Conservation (phyloP, 2,329 filamentous ascomycete genomes). For the Trichophyton mentagrophytes region DNA sequence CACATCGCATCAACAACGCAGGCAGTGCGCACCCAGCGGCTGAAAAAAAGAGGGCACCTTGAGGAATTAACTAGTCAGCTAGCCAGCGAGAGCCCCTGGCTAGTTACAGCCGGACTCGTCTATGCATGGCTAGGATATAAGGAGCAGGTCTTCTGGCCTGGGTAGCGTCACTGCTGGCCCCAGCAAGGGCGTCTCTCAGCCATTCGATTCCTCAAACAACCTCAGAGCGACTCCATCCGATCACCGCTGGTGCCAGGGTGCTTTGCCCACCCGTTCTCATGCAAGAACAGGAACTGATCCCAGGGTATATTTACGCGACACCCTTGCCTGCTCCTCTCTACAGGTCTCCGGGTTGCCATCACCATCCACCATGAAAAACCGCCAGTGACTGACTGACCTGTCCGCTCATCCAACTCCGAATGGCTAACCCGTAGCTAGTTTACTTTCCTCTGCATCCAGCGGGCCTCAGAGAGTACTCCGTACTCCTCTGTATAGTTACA, state of each 20-base stretch:
- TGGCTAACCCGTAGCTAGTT: too few relatives aligned
- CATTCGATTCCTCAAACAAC: neutral
- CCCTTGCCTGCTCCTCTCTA: neutral
- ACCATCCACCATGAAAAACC: too few relatives aligned
- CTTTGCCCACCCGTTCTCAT: neutral
- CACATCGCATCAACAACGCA: neutral
- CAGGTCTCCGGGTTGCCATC: neutral
- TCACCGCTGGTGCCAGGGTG: neutral
- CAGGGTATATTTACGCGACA: neutral
- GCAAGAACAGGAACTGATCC: neutral
- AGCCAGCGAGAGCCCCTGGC: neutral
- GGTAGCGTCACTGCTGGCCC: neutral
- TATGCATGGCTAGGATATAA: neutral
- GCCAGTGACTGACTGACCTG: too few relatives aligned
- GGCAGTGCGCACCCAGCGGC: neutral
- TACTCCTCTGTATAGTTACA: too few relatives aligned
- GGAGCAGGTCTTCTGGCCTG: neutral
- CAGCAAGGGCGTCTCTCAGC: neutral
- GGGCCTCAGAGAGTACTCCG: too few relatives aligned
- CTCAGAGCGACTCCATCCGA: neutral
- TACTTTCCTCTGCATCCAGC: too few relatives aligned
- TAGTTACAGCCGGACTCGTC: neutral
- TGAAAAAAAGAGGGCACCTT: neutral
- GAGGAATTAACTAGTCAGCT: too few relatives aligned
- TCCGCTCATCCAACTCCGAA: too few relatives aligned